Base-by-base conservation (phyloP, 306 rosid species). In the Rosa lucieae region DNA sequence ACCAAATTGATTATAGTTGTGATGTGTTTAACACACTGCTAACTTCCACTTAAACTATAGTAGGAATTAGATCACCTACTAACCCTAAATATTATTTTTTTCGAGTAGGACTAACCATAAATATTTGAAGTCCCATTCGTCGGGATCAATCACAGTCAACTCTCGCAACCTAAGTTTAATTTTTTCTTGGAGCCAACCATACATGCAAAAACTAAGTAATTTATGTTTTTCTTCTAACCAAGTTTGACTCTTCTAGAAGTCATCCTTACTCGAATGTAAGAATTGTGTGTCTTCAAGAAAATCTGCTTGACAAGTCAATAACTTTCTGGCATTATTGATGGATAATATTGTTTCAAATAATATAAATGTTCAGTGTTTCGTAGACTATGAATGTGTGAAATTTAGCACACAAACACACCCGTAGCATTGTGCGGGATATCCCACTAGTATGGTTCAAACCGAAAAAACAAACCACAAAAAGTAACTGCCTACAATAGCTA, bases 111-210 rank as follows among this genome's bases (percentile, higher is more conserved):
- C 32, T 29, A 29, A 29, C 32, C 32, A 1, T 29, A 29, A 29
- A 29, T 29, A 29, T 29, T 29, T 29, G 32, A 29, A 1, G 71
- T 67, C 49, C 39, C 23, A 40, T 18, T 67, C 72, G 2, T 6
- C 26, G 71, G 71, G 23, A 37, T 13, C 70, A 17, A 29, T 1
- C 5, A 29, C 32, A 14, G 71, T 35, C 71, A 39, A 66, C 47
- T 39, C 47, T 66, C 48, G 47, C 71, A 66, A 17, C 71, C 72
- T 48, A 67, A 67, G 26, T 67, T 40, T 67, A 48, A 67, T 67
- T 8, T 40, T 67, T 39, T 67, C 72, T 67, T 37, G 48, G n/a
- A 67, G 72, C 23, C 48, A 14, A 13, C 69, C 69, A 58, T 32
- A 5, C 43, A 13, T 32, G 69, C n/a, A 32, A 29, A 65, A 21